Evolutionary conservation across 2,329 filamentous ascomycete species (phyloP), one percentile per base, ranked within the genome.

Genomic region (Scedosporium minutisporum): DNA sequence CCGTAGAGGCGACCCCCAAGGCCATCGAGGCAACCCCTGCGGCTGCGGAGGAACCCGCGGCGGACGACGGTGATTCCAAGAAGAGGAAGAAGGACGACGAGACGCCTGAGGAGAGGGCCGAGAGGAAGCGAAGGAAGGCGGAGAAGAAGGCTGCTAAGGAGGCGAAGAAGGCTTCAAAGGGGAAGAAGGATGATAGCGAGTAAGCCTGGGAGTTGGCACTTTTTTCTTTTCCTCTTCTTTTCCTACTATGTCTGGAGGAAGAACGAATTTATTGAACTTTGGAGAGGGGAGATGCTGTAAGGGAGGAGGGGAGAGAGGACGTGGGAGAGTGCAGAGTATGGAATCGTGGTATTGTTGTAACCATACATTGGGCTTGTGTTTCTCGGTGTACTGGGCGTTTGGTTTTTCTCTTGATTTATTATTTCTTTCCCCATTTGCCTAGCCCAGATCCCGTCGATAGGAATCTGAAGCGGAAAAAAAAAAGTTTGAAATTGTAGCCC

Each of bases 11-110:
- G 29, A 33, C 29, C 29, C 29, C 72, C 57, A 75, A 75, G 66
- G 66, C 70, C 42, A 68, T 71, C 29, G 73, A 75, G 63, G 76
- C 78, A 60, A 71, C 72, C 58, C 69, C 77, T 33, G 71, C 75
- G 6, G 69, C 73, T 58, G 73, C 74, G 44, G 44, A n/a, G 23
- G 21, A 23, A 7, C 78, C 74, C 48, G 75, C 77, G 69, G 74
- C 80, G 71, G 82, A 82, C 62, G 82, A 84, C 60, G 82, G 84
- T 69, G 83, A 86, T 60, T 78, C 69, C 77, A 88, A 84, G 74
- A 82, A 86, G 76, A 87, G 88, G 78, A 91, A 91, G 82, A 95
- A 92, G 82, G 88, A 90, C 73, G 87, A 91, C 70, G 87, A 91
- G 78, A 88, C 86, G 16, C 76, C 86, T 27, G 87, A 90, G 71